These are phyloP conservation scores for Trichomonascaceae sp. DNA, from an alignment of 1,139 yeast species.

Conservation along the genomic window DNA sequence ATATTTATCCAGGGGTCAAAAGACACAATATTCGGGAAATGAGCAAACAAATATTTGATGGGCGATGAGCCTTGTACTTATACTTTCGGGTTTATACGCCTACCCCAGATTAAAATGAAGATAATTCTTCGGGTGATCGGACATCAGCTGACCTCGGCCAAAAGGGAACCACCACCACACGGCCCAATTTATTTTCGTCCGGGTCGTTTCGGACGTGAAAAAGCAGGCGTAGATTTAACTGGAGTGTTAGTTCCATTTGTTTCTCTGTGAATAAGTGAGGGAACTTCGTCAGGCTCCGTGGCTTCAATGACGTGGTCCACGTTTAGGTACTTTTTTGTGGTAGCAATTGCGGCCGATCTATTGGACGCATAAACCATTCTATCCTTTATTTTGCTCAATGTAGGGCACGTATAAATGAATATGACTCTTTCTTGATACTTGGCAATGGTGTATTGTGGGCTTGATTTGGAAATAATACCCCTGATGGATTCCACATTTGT, in stretches of 20 bases:
- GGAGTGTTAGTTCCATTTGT: conserved; percentile 1
- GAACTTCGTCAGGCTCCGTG: conserved; percentile 25
- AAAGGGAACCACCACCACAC: background rate
- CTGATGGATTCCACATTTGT: conserved; percentile 24
- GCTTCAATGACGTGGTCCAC: conserved; percentile 29
- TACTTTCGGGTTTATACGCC: background rate
- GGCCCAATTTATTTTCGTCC: conserved; percentile 25
- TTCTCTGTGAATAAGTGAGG: conserved; percentile 11
- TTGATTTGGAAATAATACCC: conserved; percentile 33
- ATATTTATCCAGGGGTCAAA: background rate
- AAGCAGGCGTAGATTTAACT: conserved; percentile 10
- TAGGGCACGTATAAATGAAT: conserved; percentile 84
- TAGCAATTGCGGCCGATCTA: conserved; percentile 58
- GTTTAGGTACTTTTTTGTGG: conserved; percentile 32
- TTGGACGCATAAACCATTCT: conserved; percentile 90
- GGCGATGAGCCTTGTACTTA: background rate
- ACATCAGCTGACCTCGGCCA: conserved; percentile 8
- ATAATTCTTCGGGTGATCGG: conserved; percentile 6
- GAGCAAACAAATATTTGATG: background rate
- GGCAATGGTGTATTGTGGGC: conserved; percentile 59
- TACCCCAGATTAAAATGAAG: conserved; percentile 7
- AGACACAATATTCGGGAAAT: background rate
- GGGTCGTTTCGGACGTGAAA: conserved; percentile 34
- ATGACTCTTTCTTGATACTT: conserved; percentile 34
- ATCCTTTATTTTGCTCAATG: conserved; percentile 82